phyloP scores from a whole-genome alignment of 1,284 basidiomycete species.

The Ustilago vetiveriae region DNA sequence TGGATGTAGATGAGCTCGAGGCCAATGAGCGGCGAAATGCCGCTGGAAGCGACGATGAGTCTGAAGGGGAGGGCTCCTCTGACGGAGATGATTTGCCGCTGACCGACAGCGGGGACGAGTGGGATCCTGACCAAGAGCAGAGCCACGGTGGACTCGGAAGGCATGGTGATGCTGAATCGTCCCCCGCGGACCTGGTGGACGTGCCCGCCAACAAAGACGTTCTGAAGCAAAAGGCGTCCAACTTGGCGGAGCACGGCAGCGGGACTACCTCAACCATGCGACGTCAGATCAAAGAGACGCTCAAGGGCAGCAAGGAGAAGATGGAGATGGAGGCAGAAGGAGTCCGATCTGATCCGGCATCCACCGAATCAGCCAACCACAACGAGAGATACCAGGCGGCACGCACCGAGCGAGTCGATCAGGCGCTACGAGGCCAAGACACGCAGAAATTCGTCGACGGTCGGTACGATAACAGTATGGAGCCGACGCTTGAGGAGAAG shows the following conservation, averaged over 20 bases:
- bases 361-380: constrained; percentile 19
- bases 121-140: constrained; percentile 85
- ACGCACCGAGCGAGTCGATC: constrained; percentile 26
- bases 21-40: constrained; percentile 36
- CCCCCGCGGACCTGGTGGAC: constrained; percentile 20
- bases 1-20: constrained; percentile 90
- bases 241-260: constrained; percentile 11
- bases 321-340: constrained; percentile 5
- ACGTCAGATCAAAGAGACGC: constrained; percentile 35
- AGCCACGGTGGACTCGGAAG: constrained; percentile 49
- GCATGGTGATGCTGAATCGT: constrained; percentile 3
- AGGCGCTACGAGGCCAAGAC: constrained; percentile 28
- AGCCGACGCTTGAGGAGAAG: constrained; percentile 50
- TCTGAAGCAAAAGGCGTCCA: constrained; percentile 16
- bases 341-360: background rate
- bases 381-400: constrained; percentile 40
- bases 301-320: constrained; percentile 21
- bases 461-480: constrained; percentile 42
- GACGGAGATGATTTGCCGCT: constrained; percentile 14
- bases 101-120: constrained; percentile 67
- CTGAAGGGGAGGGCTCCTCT: constrained; percentile 7
- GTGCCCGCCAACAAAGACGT: constrained; percentile 17
- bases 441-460: constrained; percentile 37
- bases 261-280: constrained; percentile 24
- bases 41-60: constrained; percentile 2